Conservation (phyloP, 495 filamentous ascomycete species). For the Talaromyces adpressus region DNA sequence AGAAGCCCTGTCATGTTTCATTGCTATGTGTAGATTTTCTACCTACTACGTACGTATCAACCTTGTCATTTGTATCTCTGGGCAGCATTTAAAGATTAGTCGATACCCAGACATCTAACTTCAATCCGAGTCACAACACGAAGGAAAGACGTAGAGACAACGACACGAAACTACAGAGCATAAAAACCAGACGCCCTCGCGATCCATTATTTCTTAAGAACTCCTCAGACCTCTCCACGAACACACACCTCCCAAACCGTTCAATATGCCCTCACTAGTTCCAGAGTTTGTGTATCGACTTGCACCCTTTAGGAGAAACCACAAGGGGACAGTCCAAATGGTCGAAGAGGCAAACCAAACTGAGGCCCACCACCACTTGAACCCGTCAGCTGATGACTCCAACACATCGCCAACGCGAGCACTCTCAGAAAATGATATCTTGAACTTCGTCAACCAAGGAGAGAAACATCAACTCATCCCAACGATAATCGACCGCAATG, state of each 20-base stretch:
- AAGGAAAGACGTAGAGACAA: no score
- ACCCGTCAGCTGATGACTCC: background rate
- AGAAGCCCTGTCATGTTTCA: background rate
- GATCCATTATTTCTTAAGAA: background rate
- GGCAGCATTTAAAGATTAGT: background rate
- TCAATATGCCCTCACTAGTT: background rate
- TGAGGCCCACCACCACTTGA: background rate
- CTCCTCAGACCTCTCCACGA: background rate
- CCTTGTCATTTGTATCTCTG: background rate
- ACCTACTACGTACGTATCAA: background rate
- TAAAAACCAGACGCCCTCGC: background rate
- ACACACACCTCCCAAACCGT: background rate
- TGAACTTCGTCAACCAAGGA: background rate
- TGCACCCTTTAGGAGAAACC: background rate
- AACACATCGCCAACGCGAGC: background rate
- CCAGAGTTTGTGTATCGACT: background rate
- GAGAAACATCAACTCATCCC: constrained; percentile 1
- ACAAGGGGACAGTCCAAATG: background rate
- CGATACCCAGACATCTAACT: background rate
- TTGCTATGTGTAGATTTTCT: background rate
- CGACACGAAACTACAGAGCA: no score
- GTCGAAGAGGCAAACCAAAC: background rate
- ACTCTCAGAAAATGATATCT: background rate
- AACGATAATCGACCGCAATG: background rate
- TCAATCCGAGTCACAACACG: background rate